A percentile compares a stretch with the other conserved stretches of the same genome.
These are phyloP conservation scores for Candida dubliniensis DNA, from an alignment of 1,139 yeast species.

Conservation along the genomic window DNA sequence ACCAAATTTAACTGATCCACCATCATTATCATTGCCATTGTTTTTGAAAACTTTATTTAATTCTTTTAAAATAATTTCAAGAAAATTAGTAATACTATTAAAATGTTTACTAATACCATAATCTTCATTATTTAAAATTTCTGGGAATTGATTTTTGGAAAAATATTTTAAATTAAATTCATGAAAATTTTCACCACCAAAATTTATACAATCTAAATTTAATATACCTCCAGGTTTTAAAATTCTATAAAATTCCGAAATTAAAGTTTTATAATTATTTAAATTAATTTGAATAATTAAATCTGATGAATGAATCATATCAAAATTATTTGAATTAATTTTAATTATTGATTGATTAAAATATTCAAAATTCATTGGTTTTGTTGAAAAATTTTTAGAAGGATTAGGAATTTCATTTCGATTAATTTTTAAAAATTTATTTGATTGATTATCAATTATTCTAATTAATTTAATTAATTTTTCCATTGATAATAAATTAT, in stretches of 20 bases:
- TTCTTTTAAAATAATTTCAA: constrained; percentile 24
- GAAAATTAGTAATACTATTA: constrained; percentile 29
- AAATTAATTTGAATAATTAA: constrained; percentile 32
- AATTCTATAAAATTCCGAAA: constrained; percentile 38
- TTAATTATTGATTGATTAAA: constrained; percentile 30
- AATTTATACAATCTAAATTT: constrained; percentile 32
- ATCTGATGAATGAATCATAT: constrained; percentile 40
- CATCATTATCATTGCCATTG: constrained; percentile 21
- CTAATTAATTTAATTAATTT: constrained; percentile 32
- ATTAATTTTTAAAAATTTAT: constrained; percentile 15
- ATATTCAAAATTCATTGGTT: constrained; percentile 41
- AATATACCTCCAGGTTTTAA: constrained; percentile 37
- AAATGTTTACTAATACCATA: constrained; percentile 21
- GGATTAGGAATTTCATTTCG: constrained; percentile 21
- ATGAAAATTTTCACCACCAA: constrained; percentile 18
- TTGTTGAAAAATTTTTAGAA: constrained; percentile 21
- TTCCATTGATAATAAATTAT: constrained; percentile 23
- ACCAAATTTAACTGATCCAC: constrained; percentile 33
- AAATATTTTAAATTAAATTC: constrained; percentile 16
- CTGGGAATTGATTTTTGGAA: constrained; percentile 9
- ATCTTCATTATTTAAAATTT: constrained; percentile 20
- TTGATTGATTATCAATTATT: constrained; percentile 23
- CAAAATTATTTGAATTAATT: constrained; percentile 32
- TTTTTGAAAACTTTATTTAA: constrained; percentile 24
- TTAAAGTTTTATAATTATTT: constrained; percentile 25